These are phyloP conservation scores for Xylaria grammica DNA, from an alignment of 495 filamentous ascomycete species.

Conservation along the genomic window DNA sequence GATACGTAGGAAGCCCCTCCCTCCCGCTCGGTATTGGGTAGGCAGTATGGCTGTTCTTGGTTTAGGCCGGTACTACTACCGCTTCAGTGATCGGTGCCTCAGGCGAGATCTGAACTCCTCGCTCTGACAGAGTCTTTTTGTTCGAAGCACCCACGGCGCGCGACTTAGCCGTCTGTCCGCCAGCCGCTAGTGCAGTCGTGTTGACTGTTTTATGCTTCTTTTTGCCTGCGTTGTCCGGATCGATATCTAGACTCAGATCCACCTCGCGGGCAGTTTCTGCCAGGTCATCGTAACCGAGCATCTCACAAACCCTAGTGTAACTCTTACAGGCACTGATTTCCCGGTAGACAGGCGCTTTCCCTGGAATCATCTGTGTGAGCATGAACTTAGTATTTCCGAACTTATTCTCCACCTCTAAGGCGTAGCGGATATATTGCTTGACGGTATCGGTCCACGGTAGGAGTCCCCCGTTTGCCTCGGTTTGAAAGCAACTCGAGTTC, in stretches of 20 bases:
- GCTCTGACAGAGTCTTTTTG: conserved; percentile 40
- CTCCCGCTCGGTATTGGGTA: neutral
- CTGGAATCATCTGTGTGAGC: conserved; percentile 82
- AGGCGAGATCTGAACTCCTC: conserved; percentile 28
- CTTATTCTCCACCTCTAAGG: conserved; percentile 80
- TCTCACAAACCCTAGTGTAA: conserved; percentile 67
- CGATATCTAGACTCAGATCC: conserved; percentile 67
- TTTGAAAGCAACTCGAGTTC: conserved; percentile 83
- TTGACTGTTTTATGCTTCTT: conserved; percentile 44
- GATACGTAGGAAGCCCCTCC: no score
- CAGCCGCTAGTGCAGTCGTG: conserved; percentile 43
- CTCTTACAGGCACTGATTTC: conserved; percentile 61
- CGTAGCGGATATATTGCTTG: conserved; percentile 69
- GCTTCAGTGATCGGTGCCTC: conserved; percentile 20
- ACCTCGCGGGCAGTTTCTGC: conserved; percentile 61
- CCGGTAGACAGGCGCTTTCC: conserved; percentile 67
- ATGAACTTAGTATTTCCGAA: conserved; percentile 91
- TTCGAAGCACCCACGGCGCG: conserved; percentile 28
- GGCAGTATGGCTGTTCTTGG: neutral
- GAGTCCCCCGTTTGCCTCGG: conserved; percentile 65
- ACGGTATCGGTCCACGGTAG: conserved; percentile 77
- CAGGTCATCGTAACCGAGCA: conserved; percentile 66
- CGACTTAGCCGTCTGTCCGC: conserved; percentile 37
- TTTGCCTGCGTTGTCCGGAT: conserved; percentile 47
- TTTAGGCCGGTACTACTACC: conserved; percentile 23